These are phyloP conservation scores for Tieghemiomyces parasiticus DNA, from an alignment of 192 early-diverging fungal species.

Conservation along the genomic window DNA sequence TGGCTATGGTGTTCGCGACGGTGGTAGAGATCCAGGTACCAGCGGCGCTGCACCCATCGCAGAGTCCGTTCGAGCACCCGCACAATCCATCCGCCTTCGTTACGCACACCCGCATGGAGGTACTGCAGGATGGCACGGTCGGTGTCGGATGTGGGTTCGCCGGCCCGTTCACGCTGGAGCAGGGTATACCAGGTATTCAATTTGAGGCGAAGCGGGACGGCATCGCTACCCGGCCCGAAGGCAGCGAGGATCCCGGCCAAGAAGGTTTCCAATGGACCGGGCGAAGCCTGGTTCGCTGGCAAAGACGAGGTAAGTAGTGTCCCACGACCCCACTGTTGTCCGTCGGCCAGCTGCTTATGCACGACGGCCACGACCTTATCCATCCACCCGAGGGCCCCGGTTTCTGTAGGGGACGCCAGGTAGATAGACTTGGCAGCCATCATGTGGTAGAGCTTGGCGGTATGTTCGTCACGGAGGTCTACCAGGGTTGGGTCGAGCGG, in stretches of 20 bases:
- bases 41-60: slow-evolving; percentile 42
- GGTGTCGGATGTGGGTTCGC: slow-evolving; percentile 13
- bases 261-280: background rate
- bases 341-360: slow-evolving; percentile 56
- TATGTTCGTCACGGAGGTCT: slow-evolving; percentile 16
- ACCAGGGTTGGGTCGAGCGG: slow-evolving; percentile 17
- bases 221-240: background rate
- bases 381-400: slow-evolving; percentile 41
- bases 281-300: too few relatives aligned
- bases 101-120: slow-evolving; percentile 17
- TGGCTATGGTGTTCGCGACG: slow-evolving; percentile 11
- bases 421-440: slow-evolving; percentile 13
- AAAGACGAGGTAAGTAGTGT: slow-evolving; percentile 25
- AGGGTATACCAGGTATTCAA: background rate
- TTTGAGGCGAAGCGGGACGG: background rate
- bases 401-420: background rate
- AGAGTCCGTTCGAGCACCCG: slow-evolving; percentile 42
- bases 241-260: background rate
- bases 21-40: slow-evolving; percentile 39
- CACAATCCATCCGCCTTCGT: slow-evolving; percentile 64
- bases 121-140: slow-evolving; percentile 14
- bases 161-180: background rate
- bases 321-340: slow-evolving; percentile 36
- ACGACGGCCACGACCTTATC: slow-evolving; percentile 62
- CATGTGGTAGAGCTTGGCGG: slow-evolving; percentile 22